Evolutionary conservation across 768 basidiomycete species (phyloP).

Genomic region (Phallus indusiatus): DNA sequence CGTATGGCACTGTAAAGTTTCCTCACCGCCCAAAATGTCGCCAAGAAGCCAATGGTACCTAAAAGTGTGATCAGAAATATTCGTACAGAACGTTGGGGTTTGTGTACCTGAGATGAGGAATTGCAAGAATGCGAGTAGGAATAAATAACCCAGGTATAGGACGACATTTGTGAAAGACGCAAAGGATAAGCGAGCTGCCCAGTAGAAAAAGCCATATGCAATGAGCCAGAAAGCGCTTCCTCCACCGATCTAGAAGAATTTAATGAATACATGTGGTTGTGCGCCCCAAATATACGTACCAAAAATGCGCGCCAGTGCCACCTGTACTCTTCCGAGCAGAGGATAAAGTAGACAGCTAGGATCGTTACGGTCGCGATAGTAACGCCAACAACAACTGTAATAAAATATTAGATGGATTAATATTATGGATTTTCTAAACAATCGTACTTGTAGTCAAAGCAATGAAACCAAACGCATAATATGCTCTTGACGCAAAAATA

Average conservation of each 20-base stretch:
- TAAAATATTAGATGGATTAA: neutral
- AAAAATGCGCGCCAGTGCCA: conserved; percentile 20
- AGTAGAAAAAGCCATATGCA: conserved; percentile 82
- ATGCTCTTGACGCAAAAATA: conserved; percentile 84
- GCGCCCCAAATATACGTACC: neutral
- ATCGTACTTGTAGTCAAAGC: conserved; percentile 55
- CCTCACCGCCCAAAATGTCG: conserved; percentile 85
- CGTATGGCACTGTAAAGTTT: conserved; percentile 76
- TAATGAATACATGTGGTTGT: neutral
- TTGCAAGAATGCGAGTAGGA: conserved; percentile 71
- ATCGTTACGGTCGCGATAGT: conserved; percentile 90
- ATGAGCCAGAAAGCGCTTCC: conserved; percentile 90
- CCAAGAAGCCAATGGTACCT: conserved; percentile 88
- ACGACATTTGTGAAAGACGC: conserved; percentile 72
- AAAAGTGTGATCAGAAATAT: conserved; percentile 10
- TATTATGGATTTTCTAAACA: neutral
- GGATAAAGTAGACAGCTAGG: conserved; percentile 78
- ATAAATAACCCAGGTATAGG: conserved; percentile 86
- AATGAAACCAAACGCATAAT: conserved; percentile 95
- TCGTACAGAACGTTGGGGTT: neutral
- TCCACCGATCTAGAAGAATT: conserved; percentile 50
- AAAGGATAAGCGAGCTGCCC: conserved; percentile 78
- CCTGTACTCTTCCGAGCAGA: conserved; percentile 94
- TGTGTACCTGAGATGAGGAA: conserved; percentile 78
- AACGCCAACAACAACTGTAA: conserved; percentile 55